These are phyloP conservation scores for Camelina hispida DNA, from an alignment of 345 rosid genomes.

Conservation along the genomic window DNA sequence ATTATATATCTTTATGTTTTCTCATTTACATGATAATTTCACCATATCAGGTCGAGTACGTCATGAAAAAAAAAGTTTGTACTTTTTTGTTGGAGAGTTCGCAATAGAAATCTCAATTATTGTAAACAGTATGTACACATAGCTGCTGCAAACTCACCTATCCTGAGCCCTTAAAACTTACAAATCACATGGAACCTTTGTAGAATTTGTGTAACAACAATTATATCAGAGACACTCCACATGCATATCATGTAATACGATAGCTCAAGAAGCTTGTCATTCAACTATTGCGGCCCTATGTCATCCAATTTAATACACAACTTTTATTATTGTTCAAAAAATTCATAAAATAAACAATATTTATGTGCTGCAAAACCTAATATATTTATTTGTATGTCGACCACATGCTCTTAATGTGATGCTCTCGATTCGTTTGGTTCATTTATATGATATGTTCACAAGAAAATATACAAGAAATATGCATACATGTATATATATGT, in stretches of 20 bases:
- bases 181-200: constrained; percentile 31
- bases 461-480: not conserved
- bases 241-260: constrained; percentile 35
- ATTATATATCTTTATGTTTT: not conserved
- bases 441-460: constrained; percentile 33
- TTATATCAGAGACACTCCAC: constrained; percentile 40
- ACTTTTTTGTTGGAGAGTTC: constrained; percentile 4
- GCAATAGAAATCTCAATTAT: constrained; percentile 23
- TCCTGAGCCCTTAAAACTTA: constrained; percentile 14
- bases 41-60: not conserved
- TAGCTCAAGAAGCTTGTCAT: constrained; percentile 31
- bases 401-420: constrained; percentile 41
- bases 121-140: constrained; percentile 18
- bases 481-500: not conserved
- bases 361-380: constrained; percentile 13
- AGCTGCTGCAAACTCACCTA: constrained; percentile 3
- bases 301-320: constrained; percentile 27
- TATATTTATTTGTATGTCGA: constrained; percentile 34
- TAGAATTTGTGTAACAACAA: constrained; percentile 27
- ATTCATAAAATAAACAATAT: constrained; percentile 8
- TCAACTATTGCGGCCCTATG: constrained; percentile 45
- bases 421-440: constrained; percentile 31
- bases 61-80: not conserved
- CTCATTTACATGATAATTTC: not conserved
- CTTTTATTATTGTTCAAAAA: constrained; percentile 35